These are phyloP conservation scores for Tephrocybe rancida DNA, from an alignment of 768 basidiomycete species.

Conservation along the genomic window DNA sequence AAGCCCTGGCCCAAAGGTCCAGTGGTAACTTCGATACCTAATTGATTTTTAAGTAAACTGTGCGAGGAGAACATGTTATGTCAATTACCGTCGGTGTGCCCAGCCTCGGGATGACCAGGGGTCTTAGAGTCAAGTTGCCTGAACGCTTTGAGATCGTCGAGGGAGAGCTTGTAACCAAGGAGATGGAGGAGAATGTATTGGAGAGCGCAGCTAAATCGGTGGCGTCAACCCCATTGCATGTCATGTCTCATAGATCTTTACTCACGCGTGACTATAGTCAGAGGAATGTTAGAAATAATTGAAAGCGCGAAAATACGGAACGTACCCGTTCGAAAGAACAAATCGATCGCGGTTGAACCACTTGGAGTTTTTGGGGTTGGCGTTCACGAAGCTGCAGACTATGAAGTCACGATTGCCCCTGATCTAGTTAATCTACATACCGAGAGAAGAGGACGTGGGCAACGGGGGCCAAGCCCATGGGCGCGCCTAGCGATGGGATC, in stretches of 20 bases:
- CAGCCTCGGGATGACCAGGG: conserved; percentile 88
- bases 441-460: conserved; percentile 81
- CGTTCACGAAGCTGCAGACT: conserved; percentile 71
- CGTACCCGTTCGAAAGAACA: conserved; percentile 93
- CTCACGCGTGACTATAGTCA: conserved; percentile 71
- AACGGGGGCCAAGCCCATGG: conserved; percentile 91
- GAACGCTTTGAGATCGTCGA: conserved; percentile 94
- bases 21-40: conserved; percentile 89
- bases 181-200: conserved; percentile 94
- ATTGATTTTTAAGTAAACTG: conserved; percentile 1
- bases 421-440: conserved; percentile 34
- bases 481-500: conserved; percentile 63
- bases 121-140: conserved; percentile 89
- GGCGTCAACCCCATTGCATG: not conserved
- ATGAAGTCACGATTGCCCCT: conserved; percentile 1
- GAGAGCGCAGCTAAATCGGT: conserved; percentile 74
- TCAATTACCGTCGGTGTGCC: conserved; percentile 48
- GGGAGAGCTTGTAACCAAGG: conserved; percentile 86
- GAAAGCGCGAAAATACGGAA: conserved; percentile 8
- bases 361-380: conserved; percentile 86
- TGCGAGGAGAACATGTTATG: not conserved
- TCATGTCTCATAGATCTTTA: conserved; percentile 12
- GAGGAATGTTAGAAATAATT: conserved; percentile 13
- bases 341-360: conserved; percentile 98
- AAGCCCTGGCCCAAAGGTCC: conserved; percentile 96